These are phyloP conservation scores for Amanita polypyramis DNA, from an alignment of 768 basidiomycete genomes.

Conservation along the genomic window DNA sequence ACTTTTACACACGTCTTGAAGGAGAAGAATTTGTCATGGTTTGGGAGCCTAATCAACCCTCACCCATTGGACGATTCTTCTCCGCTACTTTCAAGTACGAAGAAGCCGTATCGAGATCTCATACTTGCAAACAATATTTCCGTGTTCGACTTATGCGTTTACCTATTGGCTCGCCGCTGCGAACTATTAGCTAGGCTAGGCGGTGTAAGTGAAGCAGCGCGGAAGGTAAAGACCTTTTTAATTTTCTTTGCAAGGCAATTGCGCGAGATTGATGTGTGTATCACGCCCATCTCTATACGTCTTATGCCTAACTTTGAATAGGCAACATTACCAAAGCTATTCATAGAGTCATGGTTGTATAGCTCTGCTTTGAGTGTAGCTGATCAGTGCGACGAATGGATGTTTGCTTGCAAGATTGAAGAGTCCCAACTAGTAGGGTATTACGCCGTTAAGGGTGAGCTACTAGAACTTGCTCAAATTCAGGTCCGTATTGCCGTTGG, in stretches of 20 bases:
- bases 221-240: slow-evolving; percentile 66
- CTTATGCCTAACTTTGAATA: slow-evolving; percentile 15
- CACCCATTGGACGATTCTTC: slow-evolving; percentile 64
- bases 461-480: slow-evolving; percentile 77
- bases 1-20: slow-evolving; percentile 65
- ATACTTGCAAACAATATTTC: slow-evolving; percentile 87
- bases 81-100: slow-evolving; percentile 65
- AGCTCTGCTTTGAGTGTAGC: slow-evolving; percentile 80
- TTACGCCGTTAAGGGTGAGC: slow-evolving; percentile 77
- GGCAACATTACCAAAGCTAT: slow-evolving; percentile 50
- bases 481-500: slow-evolving; percentile 42
- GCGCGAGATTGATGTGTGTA: slow-evolving; percentile 68
- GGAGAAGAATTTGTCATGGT: slow-evolving; percentile 88
- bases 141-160: slow-evolving; percentile 88
- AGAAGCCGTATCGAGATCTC: slow-evolving; percentile 83
- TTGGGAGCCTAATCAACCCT: slow-evolving; percentile 73
- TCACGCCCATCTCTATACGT: slow-evolving; percentile 8
- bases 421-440: slow-evolving; percentile 37
- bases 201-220: slow-evolving; percentile 58
- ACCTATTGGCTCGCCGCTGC: slow-evolving; percentile 83
- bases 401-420: slow-evolving; percentile 35
- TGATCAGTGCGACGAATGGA: slow-evolving; percentile 72
- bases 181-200: slow-evolving; percentile 61
- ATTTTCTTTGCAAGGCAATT: slow-evolving; percentile 66
- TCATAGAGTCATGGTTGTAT: slow-evolving; percentile 91